Base-by-base conservation (phyloP, 441 rosid genomes). In the Bruguiera hainesii region DNA sequence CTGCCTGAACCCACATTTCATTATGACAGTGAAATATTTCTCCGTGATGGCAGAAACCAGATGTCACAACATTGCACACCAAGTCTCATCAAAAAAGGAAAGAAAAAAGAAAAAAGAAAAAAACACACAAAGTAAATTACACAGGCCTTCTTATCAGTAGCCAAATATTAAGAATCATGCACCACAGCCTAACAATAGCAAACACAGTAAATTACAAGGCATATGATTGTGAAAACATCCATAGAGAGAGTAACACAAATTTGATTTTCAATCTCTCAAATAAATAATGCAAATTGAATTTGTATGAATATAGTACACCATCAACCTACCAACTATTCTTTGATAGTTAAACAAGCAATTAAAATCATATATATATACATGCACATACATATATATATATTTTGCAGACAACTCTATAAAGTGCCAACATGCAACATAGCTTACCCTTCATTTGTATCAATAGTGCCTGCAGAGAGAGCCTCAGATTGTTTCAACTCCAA, bases 391-490 rank as follows among this genome's bases (percentile, higher is more conserved):
- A 0, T 21, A 21, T 21, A 21, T 21, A n/a, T 16, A 33, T 33
- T 3, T 21, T 10, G 33, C 26, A 42, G 29, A 21, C 5, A 25
- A 31, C 8, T 53, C 29, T 18, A 8, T 29, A 64, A 42, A 62
- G 65, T 13, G 35, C 8, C 7, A 21, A 64, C 23, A 69, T 20
- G 4, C 18, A 33, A 16, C 66, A 30, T 61, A 33, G 5, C 80
- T 56, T 90, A 90, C 96, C 84, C 56, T 46, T 78, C 75, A 56
- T 59, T 69, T 60, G 71, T 64, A 74, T 69, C 77, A 64, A 70
- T 61, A 51, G 65, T 73, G 60, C 58, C 72, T 64, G 71, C 56
- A 29, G 79, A 69, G 76, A 61, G 71, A 69, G 68, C 66, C 56
- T 69, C 76, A 67, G 75, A 70, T 42, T 77, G 85, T 63, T 75